A percentile compares a stretch with the other conserved stretches of the same genome.
These are phyloP conservation scores for Rhizopogon vinicolor DNA, from an alignment of 768 basidiomycete genomes.

Conservation along the genomic window DNA sequence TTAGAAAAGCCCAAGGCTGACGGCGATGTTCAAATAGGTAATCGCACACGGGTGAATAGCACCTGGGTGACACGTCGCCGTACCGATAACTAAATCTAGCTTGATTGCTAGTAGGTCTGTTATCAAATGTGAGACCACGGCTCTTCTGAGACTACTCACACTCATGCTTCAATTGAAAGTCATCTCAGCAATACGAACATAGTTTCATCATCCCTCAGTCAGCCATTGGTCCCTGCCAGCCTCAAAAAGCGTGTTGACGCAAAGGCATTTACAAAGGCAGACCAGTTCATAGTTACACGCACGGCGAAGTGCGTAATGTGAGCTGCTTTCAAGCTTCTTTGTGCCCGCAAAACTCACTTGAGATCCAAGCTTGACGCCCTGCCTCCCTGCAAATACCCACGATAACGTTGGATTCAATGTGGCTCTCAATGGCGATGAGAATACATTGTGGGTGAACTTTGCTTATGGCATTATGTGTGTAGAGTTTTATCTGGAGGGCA, in stretches of 20 bases:
- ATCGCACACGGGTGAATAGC: not conserved
- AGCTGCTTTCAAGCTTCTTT: not conserved
- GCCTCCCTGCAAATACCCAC: not conserved
- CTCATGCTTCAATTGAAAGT: not conserved
- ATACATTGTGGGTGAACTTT: not conserved
- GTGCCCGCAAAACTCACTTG: not conserved
- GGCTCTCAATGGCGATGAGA: not conserved
- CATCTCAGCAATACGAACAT: not conserved
- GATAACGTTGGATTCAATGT: not conserved
- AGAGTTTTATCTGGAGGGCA: too few species aligned
- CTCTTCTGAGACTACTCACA: not conserved
- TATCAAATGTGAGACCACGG: not conserved
- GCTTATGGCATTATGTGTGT: not conserved
- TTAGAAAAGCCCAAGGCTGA: not conserved
- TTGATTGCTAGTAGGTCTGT: not conserved
- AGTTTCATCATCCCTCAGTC: not conserved
- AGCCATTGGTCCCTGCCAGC: not conserved
- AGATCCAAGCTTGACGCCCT: not conserved
- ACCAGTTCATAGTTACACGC: not conserved
- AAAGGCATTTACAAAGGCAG: not conserved
- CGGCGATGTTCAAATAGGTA: constrained; percentile 1
- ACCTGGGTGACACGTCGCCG: not conserved
- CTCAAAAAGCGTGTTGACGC: not conserved
- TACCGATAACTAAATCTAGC: not conserved
- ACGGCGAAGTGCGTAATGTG: not conserved